phyloP scores from a whole-genome alignment of 352 stramenopile genomes.

The Pythium aristosporum region DNA sequence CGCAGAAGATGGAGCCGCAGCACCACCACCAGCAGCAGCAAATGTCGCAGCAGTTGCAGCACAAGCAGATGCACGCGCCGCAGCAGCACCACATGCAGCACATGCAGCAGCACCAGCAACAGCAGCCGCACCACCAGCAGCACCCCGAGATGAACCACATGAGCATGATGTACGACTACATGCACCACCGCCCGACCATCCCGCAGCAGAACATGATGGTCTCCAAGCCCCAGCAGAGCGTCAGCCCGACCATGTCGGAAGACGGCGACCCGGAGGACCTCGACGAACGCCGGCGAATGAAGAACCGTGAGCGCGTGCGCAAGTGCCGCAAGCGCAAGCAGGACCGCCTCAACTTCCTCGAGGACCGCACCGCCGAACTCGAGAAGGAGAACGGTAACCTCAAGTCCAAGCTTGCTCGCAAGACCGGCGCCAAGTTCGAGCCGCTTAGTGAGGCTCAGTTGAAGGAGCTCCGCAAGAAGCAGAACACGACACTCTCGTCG shows the following conservation, averaged over 20 bases:
- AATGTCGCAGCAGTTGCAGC: conserved; percentile 43
- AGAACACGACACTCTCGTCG: conserved; percentile 68
- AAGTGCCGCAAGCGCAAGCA: conserved; percentile 90
- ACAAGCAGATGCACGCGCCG: conserved; percentile 46
- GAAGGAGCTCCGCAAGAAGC: conserved; percentile 78
- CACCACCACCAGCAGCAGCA: conserved; percentile 34
- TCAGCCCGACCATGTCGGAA: conserved; percentile 62
- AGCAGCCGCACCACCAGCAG: conserved; percentile 43
- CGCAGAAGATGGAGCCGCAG: conserved; percentile 55
- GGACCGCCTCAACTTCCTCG: conserved; percentile 84
- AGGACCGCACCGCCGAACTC: conserved; percentile 79
- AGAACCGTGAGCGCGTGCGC: conserved; percentile 86
- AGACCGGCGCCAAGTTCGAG: conserved; percentile 40
- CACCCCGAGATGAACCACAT: conserved; percentile 62
- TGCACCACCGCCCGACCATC: conserved; percentile 66
- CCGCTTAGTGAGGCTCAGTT: conserved; percentile 55
- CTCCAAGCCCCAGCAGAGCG: conserved; percentile 35
- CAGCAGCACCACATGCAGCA: conserved; percentile 40
- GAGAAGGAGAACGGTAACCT: conserved; percentile 82
- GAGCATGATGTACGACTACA: conserved; percentile 89
- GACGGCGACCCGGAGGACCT: conserved; percentile 75
- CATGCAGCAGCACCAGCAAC: conserved; percentile 30
- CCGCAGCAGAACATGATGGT: conserved; percentile 38
- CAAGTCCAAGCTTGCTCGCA: conserved; percentile 75
- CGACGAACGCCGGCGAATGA: conserved; percentile 85